Conservation (phyloP, 2,329 filamentous ascomycete species). For the Lachnellula occidentalis region DNA sequence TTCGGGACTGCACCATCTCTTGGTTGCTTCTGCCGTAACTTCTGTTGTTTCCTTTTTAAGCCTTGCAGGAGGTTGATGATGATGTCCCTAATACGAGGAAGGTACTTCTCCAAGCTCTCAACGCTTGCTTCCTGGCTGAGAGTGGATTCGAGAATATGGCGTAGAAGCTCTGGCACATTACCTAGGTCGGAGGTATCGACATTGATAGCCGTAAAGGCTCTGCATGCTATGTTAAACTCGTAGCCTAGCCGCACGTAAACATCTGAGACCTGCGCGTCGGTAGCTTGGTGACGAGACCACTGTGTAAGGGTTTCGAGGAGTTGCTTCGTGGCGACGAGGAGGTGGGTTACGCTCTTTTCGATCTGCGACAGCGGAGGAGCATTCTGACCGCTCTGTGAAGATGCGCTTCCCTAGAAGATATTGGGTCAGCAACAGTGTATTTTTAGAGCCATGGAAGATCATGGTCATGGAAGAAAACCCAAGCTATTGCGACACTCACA, state of each 20-base stretch:
- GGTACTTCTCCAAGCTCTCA: slow-evolving; percentile 86
- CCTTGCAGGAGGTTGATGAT: slow-evolving; percentile 97
- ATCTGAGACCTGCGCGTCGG: slow-evolving; percentile 92
- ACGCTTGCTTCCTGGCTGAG: slow-evolving; percentile 94
- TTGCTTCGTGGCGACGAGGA: slow-evolving; percentile 95
- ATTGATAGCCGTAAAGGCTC: slow-evolving; percentile 93
- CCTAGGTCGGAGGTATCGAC: slow-evolving; percentile 92
- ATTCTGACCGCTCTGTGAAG: slow-evolving; percentile 19
- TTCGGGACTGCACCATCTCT: slow-evolving; percentile 37
- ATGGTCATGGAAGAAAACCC: not conserved
- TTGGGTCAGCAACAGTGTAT: slow-evolving; percentile 3
- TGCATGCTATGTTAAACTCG: slow-evolving; percentile 98
- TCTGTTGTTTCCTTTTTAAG: slow-evolving; percentile 93
- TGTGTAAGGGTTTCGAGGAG: slow-evolving; percentile 94
- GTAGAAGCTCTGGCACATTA: slow-evolving; percentile 86
- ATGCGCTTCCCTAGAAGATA: slow-evolving; percentile 11
- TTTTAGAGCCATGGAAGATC: not conserved
- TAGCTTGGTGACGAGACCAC: slow-evolving; percentile 90
- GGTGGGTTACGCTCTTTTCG: slow-evolving; percentile 97
- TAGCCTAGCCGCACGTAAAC: slow-evolving; percentile 97
- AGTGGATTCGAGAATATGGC: slow-evolving; percentile 89
- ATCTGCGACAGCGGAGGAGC: slow-evolving; percentile 70
- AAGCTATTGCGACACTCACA: slow-evolving; percentile 42
- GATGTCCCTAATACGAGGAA: slow-evolving; percentile 93
- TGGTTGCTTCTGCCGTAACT: slow-evolving; percentile 61